These are phyloP conservation scores for Colletotrichum truncatum DNA, from an alignment of 2,329 filamentous ascomycete species.

Conservation along the genomic window DNA sequence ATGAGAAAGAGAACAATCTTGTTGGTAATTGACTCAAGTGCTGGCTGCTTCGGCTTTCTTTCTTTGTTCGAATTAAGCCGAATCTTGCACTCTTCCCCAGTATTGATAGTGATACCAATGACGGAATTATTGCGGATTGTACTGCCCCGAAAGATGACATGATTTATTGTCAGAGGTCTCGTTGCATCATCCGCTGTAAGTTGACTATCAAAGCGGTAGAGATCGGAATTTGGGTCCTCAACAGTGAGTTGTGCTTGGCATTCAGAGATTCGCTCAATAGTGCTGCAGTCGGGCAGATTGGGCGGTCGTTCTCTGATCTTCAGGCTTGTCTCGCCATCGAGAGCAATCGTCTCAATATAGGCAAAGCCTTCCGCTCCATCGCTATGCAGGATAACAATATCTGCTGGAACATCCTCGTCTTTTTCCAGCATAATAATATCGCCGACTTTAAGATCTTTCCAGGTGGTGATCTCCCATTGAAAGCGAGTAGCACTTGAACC, in stretches of 20 bases:
- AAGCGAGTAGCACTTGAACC: too few species aligned
- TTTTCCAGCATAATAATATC: conserved; percentile 63
- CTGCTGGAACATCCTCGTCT: conserved; percentile 83
- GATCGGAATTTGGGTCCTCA: conserved; percentile 80
- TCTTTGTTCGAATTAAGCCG: conserved; percentile 93
- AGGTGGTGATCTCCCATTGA: conserved; percentile 61
- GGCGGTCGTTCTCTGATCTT: conserved; percentile 78
- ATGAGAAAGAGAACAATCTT: conserved; percentile 84
- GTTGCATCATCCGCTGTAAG: conserved; percentile 66
- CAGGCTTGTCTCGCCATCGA: conserved; percentile 84
- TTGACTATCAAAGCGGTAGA: conserved; percentile 80
- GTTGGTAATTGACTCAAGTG: conserved; percentile 80
- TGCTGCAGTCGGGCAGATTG: conserved; percentile 65
- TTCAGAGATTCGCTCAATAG: conserved; percentile 60
- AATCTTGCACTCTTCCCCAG: conserved; percentile 90
- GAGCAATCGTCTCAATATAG: conserved; percentile 85
- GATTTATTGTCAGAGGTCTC: conserved; percentile 78
- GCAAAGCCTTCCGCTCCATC: conserved; percentile 81
- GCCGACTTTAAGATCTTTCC: conserved; percentile 58
- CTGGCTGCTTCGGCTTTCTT: conserved; percentile 82
- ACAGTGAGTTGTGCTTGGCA: conserved; percentile 71
- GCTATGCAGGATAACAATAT: conserved; percentile 81
- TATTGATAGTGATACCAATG: conserved; percentile 85
- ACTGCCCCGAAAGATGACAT: conserved; percentile 88
- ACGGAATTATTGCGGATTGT: conserved; percentile 83